Evolutionary conservation across 176 grass and related monocot genomes (phyloP), one percentile per base, ranked within the genome.

Genomic region (Thalia dealbata): DNA sequence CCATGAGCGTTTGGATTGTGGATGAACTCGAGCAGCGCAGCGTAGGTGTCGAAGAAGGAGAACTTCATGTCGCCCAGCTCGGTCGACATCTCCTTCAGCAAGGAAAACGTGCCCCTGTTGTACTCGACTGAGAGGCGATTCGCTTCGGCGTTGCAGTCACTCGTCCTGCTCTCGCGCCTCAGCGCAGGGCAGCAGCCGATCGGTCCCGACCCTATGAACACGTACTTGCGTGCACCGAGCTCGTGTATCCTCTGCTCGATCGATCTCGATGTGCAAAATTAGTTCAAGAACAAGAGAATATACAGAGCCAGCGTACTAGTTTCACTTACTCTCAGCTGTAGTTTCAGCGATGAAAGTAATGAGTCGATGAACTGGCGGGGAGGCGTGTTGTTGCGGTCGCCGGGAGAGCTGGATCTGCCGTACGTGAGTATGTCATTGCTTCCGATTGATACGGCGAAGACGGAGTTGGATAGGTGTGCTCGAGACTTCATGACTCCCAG

Each of bases 351-450:
- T 18, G 81, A 64, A 64, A 84, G 61, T 43, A 96, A 38, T 19
- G 75, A 42, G 81, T 87, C 75, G 0, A 89, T 74, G 38, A 86
- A 88, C 35, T 80, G 80, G 28, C 89, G 84, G 3, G 74, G 22
- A 12, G 32, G 32, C 4, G 88, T 48, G 4, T 19, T 79, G 19
- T 10, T 32, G 59, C 67, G 68, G 50, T 68, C 75, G 61, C 25
- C 30, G 35, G 64, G 52, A 0, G 86, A 38, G 73, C 26, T 77
- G 56, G 75, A 81, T 70, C 72, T 92, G 38, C 65, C 86, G 79
- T 96, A 96, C 48, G 79, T 77, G 48, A 90, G 78, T 22, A 96
- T 81, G 64, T 96, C 92, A 70, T 96, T 96, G 86, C 92, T 96
- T 67, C 92, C 89, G 71, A 96, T 88, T 48, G 88, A 77, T 74